phyloP scores from a whole-genome alignment of 345 rosid species.

The Acer yangbiense region DNA sequence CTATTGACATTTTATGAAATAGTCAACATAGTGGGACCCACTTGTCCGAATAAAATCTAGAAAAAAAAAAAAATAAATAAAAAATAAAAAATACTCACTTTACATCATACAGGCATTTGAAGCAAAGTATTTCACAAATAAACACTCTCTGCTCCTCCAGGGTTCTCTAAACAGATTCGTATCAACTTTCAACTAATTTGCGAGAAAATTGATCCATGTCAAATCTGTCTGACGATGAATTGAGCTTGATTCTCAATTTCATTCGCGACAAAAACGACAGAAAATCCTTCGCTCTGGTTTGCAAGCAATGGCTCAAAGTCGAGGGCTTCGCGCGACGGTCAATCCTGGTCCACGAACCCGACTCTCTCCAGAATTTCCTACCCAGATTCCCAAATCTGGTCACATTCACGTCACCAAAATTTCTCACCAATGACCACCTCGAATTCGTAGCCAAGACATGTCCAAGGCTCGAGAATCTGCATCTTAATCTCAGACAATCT shows the following conservation, averaged over 20 bases:
- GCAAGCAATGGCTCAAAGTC: constrained; percentile 47
- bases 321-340: constrained; percentile 40
- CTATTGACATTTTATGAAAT: too few species aligned
- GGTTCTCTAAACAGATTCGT: neutral
- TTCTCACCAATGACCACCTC: constrained; percentile 31
- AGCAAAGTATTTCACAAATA: neutral
- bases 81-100: neutral
- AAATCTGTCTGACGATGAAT: constrained; percentile 43
- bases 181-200: neutral
- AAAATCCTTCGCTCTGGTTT: constrained; percentile 40
- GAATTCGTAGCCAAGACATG: constrained; percentile 39
- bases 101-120: neutral
- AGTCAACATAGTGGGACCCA: too few species aligned
- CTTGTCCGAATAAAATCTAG: neutral
- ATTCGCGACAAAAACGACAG: constrained; percentile 28
- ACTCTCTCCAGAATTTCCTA: constrained; percentile 32
- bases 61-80: neutral
- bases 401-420: constrained; percentile 19
- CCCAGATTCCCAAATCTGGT: constrained; percentile 50
- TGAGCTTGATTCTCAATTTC: constrained; percentile 34
- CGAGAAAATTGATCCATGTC: constrained; percentile 20
- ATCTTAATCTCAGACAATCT: constrained; percentile 28
- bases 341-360: constrained; percentile 42
- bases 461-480: constrained; percentile 31
- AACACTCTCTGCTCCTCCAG: too few species aligned